Evolutionary conservation across 768 basidiomycete genomes (phyloP).

Genomic region (Megacollybia marginata): DNA sequence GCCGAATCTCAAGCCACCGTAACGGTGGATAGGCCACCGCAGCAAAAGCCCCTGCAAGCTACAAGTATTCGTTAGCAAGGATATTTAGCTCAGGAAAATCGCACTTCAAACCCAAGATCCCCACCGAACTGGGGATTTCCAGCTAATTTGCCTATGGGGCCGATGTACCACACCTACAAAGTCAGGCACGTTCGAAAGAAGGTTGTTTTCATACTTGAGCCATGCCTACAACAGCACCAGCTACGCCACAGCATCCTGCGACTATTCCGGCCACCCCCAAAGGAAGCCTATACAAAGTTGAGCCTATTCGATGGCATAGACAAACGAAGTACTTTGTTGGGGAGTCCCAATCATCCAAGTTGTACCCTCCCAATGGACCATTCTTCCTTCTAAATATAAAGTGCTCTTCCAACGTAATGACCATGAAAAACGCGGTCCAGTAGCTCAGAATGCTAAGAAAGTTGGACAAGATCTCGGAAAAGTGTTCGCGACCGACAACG

Average conservation of each 20-base stretch:
- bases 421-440: constrained; percentile 40
- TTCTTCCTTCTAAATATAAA: constrained; percentile 33
- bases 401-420: constrained; percentile 39
- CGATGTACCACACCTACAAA: constrained; percentile 37
- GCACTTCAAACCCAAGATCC: constrained; percentile 49
- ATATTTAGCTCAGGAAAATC: constrained; percentile 1
- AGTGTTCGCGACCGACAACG: constrained; percentile 36
- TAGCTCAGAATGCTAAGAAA: constrained; percentile 35
- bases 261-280: constrained; percentile 39
- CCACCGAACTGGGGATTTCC: constrained; percentile 35
- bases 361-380: constrained; percentile 41
- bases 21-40: constrained; percentile 39
- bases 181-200: not conserved
- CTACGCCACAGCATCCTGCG: constrained; percentile 39
- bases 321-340: constrained; percentile 11
- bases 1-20: constrained; percentile 40
- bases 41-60: constrained; percentile 39
- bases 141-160: constrained; percentile 36
- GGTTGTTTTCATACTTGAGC: constrained; percentile 23
- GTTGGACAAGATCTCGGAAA: constrained; percentile 33
- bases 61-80: not conserved
- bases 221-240: constrained; percentile 46
- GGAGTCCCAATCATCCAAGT: constrained; percentile 40
- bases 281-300: constrained; percentile 27
- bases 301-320: not conserved